These are phyloP conservation scores for Phoma sp. DNA, from an alignment of 2,329 filamentous ascomycete genomes.

Conservation along the genomic window DNA sequence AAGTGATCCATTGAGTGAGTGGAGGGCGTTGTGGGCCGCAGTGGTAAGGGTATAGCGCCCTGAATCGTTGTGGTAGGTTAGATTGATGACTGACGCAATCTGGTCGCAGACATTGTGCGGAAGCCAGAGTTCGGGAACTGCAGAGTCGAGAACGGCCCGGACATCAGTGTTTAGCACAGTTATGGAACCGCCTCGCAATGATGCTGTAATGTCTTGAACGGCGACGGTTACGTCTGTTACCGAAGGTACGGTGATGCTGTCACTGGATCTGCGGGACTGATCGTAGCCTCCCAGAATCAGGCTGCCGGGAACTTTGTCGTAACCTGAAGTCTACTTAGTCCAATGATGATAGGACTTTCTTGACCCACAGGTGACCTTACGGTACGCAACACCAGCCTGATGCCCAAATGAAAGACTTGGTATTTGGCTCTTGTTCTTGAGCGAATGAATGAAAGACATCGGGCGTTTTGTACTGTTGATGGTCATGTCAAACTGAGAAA, in stretches of 20 bases:
- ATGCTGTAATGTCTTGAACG: conserved; percentile 53
- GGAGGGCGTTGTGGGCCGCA: too few species aligned
- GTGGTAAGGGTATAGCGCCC: conserved; percentile 30
- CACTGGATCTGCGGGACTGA: conserved; percentile 64
- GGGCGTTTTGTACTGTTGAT: conserved; percentile 33
- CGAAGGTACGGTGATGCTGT: conserved; percentile 64
- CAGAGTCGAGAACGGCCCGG: conserved; percentile 42
- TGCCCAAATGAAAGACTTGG: conserved; percentile 78
- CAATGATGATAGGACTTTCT: not conserved
- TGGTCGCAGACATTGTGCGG: conserved; percentile 42
- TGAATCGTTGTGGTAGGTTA: conserved; percentile 45
- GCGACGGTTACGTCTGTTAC: conserved; percentile 67
- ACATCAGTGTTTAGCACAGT: conserved; percentile 39
- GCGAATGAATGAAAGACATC: conserved; percentile 60
- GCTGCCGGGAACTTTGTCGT: conserved; percentile 47
- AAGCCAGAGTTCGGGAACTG: conserved; percentile 48
- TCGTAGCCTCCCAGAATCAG: conserved; percentile 77
- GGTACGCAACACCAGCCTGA: conserved; percentile 75
- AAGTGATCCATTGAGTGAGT: too few species aligned
- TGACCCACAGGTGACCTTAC: conserved; percentile 44
- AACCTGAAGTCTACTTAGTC: conserved; percentile 29
- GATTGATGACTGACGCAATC: conserved; percentile 45
- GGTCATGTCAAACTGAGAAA: conserved; percentile 47
- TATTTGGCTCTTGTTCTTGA: conserved; percentile 63
- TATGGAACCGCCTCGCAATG: conserved; percentile 44